Evolutionary conservation across 2,329 filamentous ascomycete genomes (phyloP).

Genomic region (Aspergillus flavus): DNA sequence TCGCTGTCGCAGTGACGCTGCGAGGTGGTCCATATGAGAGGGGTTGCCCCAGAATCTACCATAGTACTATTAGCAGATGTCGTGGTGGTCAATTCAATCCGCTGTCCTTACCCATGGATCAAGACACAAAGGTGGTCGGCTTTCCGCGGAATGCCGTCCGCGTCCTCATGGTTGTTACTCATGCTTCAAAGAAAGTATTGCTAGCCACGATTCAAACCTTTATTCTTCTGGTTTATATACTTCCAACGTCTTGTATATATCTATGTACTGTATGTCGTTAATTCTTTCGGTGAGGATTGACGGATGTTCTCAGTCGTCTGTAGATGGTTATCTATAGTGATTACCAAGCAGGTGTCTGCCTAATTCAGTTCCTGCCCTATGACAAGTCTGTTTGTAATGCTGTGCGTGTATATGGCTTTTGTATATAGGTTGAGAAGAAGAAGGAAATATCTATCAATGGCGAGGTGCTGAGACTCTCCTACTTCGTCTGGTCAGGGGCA

Average conservation of each 20-base stretch:
- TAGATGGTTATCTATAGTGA: background rate
- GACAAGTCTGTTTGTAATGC: background rate
- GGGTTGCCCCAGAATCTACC: conserved; percentile 63
- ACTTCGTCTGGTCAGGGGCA: background rate
- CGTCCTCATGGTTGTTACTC: conserved; percentile 6
- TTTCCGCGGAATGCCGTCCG: conserved; percentile 16
- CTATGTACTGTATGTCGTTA: background rate
- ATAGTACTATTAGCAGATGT: conserved; percentile 1
- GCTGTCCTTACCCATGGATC: conserved; percentile 57
- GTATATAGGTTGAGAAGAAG: background rate
- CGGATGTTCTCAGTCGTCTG: background rate
- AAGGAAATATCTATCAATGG: background rate
- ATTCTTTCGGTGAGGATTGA: background rate
- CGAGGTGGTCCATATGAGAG: conserved; percentile 59
- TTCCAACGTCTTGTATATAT: background rate
- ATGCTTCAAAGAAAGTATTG: conserved; percentile 1
- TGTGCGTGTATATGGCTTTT: background rate
- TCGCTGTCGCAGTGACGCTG: conserved; percentile 53
- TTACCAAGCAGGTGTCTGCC: conserved; percentile 3
- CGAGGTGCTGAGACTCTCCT: background rate
- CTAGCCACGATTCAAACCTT: background rate
- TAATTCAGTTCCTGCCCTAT: background rate
- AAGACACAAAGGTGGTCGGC: conserved; percentile 63
- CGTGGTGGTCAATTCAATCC: background rate
- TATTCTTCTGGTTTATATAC: background rate